Base-by-base conservation (phyloP, 495 filamentous ascomycete species). In the Pseudoneurospora amorphoporcata region DNA sequence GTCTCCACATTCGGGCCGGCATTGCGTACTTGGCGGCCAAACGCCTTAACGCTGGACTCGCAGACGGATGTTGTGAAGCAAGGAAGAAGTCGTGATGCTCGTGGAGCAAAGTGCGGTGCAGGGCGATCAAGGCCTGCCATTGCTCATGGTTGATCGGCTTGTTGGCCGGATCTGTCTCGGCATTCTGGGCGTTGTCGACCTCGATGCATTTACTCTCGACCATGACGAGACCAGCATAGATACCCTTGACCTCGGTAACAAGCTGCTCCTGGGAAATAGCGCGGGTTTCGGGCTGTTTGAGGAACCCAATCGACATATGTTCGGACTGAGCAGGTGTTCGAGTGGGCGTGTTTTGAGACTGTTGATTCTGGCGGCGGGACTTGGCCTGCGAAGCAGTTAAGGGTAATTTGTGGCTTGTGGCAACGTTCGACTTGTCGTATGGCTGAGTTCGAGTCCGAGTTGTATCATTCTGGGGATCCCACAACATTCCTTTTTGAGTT, bases 81-180 rank as follows among this genome's bases (percentile, higher is more conserved):
- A 94, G 81, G 69, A 95, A 90, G 73, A 93, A 93, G 70, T 93
- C 92, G 74, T 94, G 91, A 73, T 93, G 90, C 70, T 94, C 91
- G 71, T 92, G 86, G 0, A 94, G 80, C 12, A 94, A 77, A 0
- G 90, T 92, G 16, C 89, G 82, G 74, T 94, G 92, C 1, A 94
- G 78, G 3, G 88, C 89, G 70, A 92, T 91, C 14, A 94, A 76
- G 0, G 89, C 88, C 74, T 92, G 90, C 91, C 90, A 94, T 73
- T 94, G 89, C 41, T 89, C 84, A 68, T 85, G 82, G 68, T 84
- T 87, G 3, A 94, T 81, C 73, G 75, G 73, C 2, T 81, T 77
- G 43, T 75, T 79, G 38, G 78, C 75, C 17, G 82, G 74, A 9
- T 82, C 81, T 14, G 70, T 77, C 38, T 84, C 79, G 1, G 81